A percentile compares a stretch with the other conserved stretches of the same genome.
phyloP scores from a whole-genome alignment of 2,329 filamentous ascomycete genomes.

The Apiospora arundinis region DNA sequence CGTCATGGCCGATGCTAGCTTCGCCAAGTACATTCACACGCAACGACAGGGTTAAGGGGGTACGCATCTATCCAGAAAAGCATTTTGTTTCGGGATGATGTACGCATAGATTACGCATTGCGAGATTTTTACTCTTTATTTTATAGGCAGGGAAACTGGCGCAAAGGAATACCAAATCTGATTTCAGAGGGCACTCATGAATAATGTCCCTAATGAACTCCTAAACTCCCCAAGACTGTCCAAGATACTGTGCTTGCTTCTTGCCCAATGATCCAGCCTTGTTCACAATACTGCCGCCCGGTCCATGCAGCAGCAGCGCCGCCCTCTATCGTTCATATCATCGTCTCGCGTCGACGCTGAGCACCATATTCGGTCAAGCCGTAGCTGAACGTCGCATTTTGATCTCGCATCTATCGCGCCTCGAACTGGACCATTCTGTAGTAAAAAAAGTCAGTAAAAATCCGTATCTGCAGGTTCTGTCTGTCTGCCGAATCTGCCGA shows the following conservation, averaged over 20 bases:
- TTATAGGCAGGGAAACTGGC: slow-evolving; percentile 27
- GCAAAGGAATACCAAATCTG: slow-evolving; percentile 31
- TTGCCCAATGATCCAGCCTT: slow-evolving; percentile 7
- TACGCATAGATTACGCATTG: slow-evolving; percentile 25
- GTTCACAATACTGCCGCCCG: background rate
- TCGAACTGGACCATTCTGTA: slow-evolving; percentile 97
- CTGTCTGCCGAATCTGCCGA: background rate
- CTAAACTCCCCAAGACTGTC: slow-evolving; percentile 20
- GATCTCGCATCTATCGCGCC: slow-evolving; percentile 67
- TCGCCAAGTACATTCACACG: slow-evolving; percentile 64
- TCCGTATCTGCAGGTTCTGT: background rate
- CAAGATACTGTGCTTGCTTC: background rate
- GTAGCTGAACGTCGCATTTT: background rate
- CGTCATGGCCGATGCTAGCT: slow-evolving; percentile 62
- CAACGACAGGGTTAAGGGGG: slow-evolving; percentile 38
- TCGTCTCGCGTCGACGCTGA: background rate
- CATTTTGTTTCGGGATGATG: slow-evolving; percentile 30
- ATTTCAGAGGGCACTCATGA: slow-evolving; percentile 25
- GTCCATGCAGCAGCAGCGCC: background rate
- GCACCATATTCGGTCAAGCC: background rate
- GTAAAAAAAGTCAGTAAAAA: background rate
- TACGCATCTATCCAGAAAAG: background rate
- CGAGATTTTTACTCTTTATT: background rate
- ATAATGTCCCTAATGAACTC: slow-evolving; percentile 21
- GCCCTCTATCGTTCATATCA: background rate